Base-by-base conservation (phyloP, 768 basidiomycete species). In the Gelatoporia subvermispora region DNA sequence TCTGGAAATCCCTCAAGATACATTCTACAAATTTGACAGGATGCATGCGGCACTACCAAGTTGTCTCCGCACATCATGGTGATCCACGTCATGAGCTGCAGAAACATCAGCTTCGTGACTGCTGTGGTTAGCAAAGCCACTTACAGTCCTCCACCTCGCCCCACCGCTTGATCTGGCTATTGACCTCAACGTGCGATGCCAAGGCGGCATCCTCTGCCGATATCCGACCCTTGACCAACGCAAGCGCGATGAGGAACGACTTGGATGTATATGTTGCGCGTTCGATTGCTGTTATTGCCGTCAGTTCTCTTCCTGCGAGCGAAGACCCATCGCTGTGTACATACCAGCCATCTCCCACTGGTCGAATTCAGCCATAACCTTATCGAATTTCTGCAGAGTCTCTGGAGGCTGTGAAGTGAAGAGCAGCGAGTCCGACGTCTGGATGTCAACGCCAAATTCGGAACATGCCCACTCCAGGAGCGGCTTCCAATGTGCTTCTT, bases 121-220 rank as follows among this genome's bases (percentile, higher is more conserved):
- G 8, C 8, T n/a, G 36, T 15, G 8, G 16, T 3, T 20, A 48
- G 4, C 25, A 45, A 31, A 40, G 13, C 25, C 24, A 75, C 96
- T 74, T 60, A 98, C 95, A 91, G 65, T 98, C 96, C 72, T 98
- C 96, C 0, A 99, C 96, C 69, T 98, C 95, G n/a, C 96, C 96
- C 96, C 96, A 99, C 42, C 84, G 77, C 66, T 94, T 82, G 51
- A 97, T 97, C 70, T 98, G 95, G 64, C 92, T 94, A 53, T 84
- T 76, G 0, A 99, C 95, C 68, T 99, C 96, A 8, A 95, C 94
- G 45, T 87, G 85, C 7, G 92, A 79, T 0, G 90, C 91, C 43
- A 82, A 66, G 2, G 93, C 81, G 8, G 95, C 94, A 61, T 92
- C 73, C 59, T 99, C 90, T 1, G 82, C 89, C 3, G 80, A 81